These are phyloP conservation scores for Boletus vermiculosoides DNA, from an alignment of 768 basidiomycete species.

Conservation along the genomic window DNA sequence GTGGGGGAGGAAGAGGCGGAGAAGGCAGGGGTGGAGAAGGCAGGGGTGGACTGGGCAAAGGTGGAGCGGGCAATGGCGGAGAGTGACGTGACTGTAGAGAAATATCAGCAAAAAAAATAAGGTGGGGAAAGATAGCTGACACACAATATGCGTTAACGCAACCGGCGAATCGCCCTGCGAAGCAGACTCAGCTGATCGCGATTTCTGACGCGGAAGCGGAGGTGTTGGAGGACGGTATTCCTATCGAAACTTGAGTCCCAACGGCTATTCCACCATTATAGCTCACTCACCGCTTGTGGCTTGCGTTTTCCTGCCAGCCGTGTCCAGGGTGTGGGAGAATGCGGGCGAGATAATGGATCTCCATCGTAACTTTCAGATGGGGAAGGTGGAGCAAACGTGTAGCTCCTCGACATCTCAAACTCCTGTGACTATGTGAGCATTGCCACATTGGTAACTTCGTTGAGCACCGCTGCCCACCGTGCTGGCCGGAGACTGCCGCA, in stretches of 20 bases:
- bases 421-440: constrained; percentile 34
- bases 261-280: background rate
- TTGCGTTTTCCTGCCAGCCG: constrained; percentile 26
- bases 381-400: constrained; percentile 34
- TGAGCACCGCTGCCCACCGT: constrained; percentile 33
- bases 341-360: constrained; percentile 35
- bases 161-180: constrained; percentile 35
- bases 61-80: constrained; percentile 22
- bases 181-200: constrained; percentile 26
- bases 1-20: constrained; percentile 27
- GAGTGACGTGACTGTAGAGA: constrained; percentile 25
- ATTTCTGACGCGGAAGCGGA: constrained; percentile 44
- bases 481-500: constrained; percentile 35
- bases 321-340: constrained; percentile 37
- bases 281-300: constrained; percentile 26
- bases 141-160: constrained; percentile 27
- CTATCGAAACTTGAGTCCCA: constrained; percentile 28
- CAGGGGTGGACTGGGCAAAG: constrained; percentile 11
- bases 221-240: constrained; percentile 60
- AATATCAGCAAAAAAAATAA: background rate
- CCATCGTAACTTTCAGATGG: constrained; percentile 35
- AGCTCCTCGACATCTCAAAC: constrained; percentile 30
- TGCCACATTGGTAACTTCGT: constrained; percentile 22
- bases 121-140: constrained; percentile 8
- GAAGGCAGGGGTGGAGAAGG: constrained; percentile 22